Evolutionary conservation across 176 grass and related monocot genomes (phyloP), one percentile per base, ranked within the genome.

Genomic region (Panicum miliaceum): DNA sequence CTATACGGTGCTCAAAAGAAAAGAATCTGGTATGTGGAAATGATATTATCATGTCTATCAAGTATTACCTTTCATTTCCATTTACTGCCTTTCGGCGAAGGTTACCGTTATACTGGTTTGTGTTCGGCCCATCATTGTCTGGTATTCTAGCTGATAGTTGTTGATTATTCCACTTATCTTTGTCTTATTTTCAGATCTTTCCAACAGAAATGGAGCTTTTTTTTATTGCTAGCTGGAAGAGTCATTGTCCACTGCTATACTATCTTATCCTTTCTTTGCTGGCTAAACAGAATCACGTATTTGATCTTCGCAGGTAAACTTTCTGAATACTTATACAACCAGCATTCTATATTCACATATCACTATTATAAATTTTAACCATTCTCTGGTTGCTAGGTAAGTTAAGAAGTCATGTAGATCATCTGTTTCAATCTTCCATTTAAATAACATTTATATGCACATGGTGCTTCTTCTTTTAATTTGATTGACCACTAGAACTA

Each of bases 401-500:
- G 69, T 66, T 80, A 68, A 56, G 32, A 75, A 51, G 8, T 77
- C 80, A 40, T 67, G 79, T 20, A 75, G 34, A 61, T 7, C 29
- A 50, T 59, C 64, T 41, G 88, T 82, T 58, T 32, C 75, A 32
- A 57, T 83, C 73, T 51, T 84, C 59, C 75, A 87, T 79, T 60
- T 68, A 37, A 79, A 74, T 38, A n/a, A 5, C 34, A 80, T 79
- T 83, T 69, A 74, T 68, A 61, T 75, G 34, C 75, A 80, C 80
- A 76, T 80, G 89, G 69, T 56, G 60, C 51, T 75, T 46, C 79
- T 79, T 89, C 63, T 52, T 80, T 83, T 34, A 75, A 62, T 45
- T 87, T 76, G 42, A 43, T 38, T 84, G 76, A 81, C 68, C 47
- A 80, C 68, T 80, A 26, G 75, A 69, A 84, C 76, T 84, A 87